Conservation (phyloP, 352 stramenopile genomes). For the Phytopythium ostracodes region DNA sequence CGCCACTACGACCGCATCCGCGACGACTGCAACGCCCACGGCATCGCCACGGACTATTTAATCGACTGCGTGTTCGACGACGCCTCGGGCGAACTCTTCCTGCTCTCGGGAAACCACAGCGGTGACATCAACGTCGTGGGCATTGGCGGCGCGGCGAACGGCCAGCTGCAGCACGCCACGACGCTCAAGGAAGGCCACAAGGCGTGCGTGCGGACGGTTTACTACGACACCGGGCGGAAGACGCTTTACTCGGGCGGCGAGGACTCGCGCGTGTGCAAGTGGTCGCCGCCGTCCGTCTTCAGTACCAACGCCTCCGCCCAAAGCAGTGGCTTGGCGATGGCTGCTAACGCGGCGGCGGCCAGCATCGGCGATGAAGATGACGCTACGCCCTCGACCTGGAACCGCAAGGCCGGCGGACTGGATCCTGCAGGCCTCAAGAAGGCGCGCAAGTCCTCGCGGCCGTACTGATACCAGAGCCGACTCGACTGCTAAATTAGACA, state of each 20-base stretch:
- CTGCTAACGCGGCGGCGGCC: background rate
- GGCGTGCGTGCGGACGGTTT: constrained; percentile 73
- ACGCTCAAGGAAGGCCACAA: constrained; percentile 72
- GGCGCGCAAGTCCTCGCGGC: constrained; percentile 64
- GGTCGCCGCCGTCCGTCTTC: constrained; percentile 23
- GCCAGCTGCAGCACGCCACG: constrained; percentile 48
- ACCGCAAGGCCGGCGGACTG: constrained; percentile 20
- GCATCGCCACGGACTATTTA: constrained; percentile 77
- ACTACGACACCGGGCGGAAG: constrained; percentile 49
- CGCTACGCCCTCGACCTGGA: constrained; percentile 4
- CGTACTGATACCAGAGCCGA: constrained; percentile 39
- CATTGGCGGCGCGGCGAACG: constrained; percentile 43
- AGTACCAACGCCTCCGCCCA: background rate
- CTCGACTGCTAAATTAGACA: background rate
- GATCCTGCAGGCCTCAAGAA: constrained; percentile 61
- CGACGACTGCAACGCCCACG: constrained; percentile 65
- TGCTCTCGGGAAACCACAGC: constrained; percentile 75
- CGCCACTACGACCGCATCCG: constrained; percentile 76
- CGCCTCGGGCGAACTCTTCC: constrained; percentile 59
- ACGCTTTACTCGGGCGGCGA: constrained; percentile 84
- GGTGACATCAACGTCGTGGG: constrained; percentile 72
- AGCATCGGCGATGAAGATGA: constrained; percentile 5
- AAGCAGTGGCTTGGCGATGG: background rate
- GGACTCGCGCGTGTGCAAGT: constrained; percentile 83
- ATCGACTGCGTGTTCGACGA: constrained; percentile 86